These are phyloP conservation scores for Pezicula rhizophila DNA, from an alignment of 2,329 filamentous ascomycete species.

Conservation along the genomic window DNA sequence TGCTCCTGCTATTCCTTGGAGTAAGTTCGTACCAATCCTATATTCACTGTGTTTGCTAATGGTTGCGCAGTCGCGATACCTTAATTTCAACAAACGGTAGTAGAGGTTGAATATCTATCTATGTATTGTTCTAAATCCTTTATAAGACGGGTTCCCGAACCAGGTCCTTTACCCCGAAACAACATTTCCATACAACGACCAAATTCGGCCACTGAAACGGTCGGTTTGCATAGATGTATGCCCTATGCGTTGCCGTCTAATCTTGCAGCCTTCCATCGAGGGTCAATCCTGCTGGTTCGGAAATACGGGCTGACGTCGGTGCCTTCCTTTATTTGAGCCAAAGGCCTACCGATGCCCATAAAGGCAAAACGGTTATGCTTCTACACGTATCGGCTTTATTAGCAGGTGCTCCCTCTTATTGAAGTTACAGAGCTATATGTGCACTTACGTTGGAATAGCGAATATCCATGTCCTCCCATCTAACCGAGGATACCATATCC, in stretches of 20 bases:
- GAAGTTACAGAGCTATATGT: background rate
- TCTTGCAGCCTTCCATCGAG: background rate
- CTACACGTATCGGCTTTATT: background rate
- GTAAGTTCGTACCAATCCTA: no score
- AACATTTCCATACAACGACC: background rate
- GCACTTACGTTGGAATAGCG: background rate
- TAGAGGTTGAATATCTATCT: background rate
- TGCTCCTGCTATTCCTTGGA: slow-evolving; percentile 55
- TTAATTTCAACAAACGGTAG: slow-evolving; percentile 34
- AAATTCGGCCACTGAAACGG: background rate
- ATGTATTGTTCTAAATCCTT: background rate
- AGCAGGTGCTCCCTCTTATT: background rate
- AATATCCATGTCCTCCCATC: background rate
- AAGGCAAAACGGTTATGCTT: background rate
- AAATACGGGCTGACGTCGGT: background rate
- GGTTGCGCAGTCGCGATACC: slow-evolving; percentile 11
- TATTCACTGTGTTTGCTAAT: no score
- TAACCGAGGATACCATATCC: background rate
- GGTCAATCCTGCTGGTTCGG: background rate
- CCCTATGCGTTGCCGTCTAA: background rate
- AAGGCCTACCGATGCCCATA: background rate
- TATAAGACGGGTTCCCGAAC: background rate
- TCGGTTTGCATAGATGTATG: background rate
- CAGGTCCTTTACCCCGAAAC: background rate
- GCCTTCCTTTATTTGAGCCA: background rate